Conservation (phyloP, 257 asterid genomes). For the Vinca minor region DNA sequence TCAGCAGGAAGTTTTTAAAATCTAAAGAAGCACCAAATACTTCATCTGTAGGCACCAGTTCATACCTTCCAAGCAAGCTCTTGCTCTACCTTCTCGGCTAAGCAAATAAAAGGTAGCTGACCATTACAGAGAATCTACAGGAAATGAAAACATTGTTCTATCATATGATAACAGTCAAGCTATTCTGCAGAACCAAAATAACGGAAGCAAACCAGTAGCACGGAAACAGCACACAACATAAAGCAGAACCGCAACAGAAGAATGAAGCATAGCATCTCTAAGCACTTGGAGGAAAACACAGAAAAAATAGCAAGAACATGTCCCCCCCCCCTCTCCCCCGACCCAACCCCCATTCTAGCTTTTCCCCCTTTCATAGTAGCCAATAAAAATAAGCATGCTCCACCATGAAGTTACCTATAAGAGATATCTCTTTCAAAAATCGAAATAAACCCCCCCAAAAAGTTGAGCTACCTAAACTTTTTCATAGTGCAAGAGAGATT, state of each 20-base stretch:
- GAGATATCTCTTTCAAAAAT: neutral
- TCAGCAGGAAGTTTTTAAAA: slow-evolving; percentile 12
- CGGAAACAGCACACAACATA: neutral
- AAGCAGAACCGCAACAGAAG: neutral
- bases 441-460: neutral
- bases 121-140: slow-evolving; percentile 87
- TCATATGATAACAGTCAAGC: slow-evolving; percentile 1
- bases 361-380: neutral
- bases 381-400: neutral
- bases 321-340: no score
- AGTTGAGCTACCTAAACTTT: neutral
- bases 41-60: slow-evolving; percentile 6
- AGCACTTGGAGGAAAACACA: neutral
- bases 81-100: slow-evolving; percentile 74
- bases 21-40: slow-evolving; percentile 5
- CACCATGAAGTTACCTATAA: neutral
- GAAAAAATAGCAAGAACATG: neutral
- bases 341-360: no score
- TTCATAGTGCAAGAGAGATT: neutral
- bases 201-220: neutral
- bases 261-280: no score
- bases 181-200: slow-evolving; percentile 13
- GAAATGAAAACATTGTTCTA: slow-evolving; percentile 13
- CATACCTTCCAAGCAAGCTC: slow-evolving; percentile 97
- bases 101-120: slow-evolving; percentile 85